Conservation (phyloP, 352 stramenopile species). For the Pythium myriotylum region DNA sequence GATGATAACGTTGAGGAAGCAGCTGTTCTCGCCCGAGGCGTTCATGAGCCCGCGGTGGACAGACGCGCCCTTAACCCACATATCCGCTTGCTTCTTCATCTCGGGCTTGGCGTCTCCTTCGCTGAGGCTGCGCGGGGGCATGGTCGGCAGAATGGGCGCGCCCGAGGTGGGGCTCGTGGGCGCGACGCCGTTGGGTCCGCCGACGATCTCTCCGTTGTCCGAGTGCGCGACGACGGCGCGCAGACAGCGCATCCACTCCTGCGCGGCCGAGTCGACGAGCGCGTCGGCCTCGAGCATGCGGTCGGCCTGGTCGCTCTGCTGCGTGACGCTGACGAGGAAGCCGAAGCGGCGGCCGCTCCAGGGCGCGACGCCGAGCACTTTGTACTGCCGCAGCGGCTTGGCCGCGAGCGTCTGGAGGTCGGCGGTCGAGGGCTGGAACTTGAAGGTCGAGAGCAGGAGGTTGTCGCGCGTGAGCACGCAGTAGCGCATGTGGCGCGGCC, state of each 20-base stretch:
- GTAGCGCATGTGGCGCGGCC: slow-evolving; percentile 83
- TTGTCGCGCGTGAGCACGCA: slow-evolving; percentile 74
- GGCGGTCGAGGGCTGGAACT: slow-evolving; percentile 80
- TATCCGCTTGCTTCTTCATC: slow-evolving; percentile 63
- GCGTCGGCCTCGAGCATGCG: slow-evolving; percentile 82
- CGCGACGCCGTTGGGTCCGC: not conserved
- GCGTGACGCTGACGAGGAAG: slow-evolving; percentile 75
- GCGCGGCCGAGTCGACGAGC: slow-evolving; percentile 52
- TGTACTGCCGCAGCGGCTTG: slow-evolving; percentile 69
- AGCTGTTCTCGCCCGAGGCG: slow-evolving; percentile 84
- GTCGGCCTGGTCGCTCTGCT: slow-evolving; percentile 68
- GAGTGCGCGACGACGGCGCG: slow-evolving; percentile 49
- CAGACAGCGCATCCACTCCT: slow-evolving; percentile 79
- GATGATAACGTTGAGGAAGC: slow-evolving; percentile 91
- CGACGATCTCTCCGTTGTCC: slow-evolving; percentile 32
- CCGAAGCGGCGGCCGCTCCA: slow-evolving; percentile 75
- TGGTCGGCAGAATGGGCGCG: not conserved
- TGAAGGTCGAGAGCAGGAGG: slow-evolving; percentile 77
- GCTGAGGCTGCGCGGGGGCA: slow-evolving; percentile 21
- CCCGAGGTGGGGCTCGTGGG: not conserved
- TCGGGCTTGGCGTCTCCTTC: slow-evolving; percentile 24
- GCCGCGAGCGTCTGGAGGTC: slow-evolving; percentile 61
- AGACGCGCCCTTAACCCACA: slow-evolving; percentile 83
- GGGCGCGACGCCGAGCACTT: slow-evolving; percentile 66
- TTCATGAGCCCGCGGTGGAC: slow-evolving; percentile 83